Evolutionary conservation across 148 eudicot species (phyloP), one percentile per base, ranked within the genome.

Genomic region (Arbutus unedo): DNA sequence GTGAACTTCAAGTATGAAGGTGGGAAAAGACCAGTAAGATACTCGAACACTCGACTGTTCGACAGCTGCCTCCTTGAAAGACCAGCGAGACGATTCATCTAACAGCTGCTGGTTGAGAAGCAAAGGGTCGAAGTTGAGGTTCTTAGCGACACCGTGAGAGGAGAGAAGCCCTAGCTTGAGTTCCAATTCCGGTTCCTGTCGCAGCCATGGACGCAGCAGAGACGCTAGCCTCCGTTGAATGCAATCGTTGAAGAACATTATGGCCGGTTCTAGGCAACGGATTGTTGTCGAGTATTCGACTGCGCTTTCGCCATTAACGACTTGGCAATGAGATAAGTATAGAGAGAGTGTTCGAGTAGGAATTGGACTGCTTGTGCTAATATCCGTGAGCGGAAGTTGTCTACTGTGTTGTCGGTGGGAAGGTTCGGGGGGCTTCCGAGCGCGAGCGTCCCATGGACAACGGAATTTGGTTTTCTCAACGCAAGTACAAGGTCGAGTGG

Each of bases 91-190:
- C 11, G 89, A 86, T 7, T 79, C 84, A 55, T 82, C 95, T n/a
- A 91, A 53, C 43, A 87, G 79, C 23, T 80, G 76, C 41, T 72
- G 79, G 77, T 91, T 88, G 51, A 94, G 85, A 18, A 85, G 85
- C 4, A 87, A 81, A 70, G 76, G 11, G 84, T 93, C 87, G 82
- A 96, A 85, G 23, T 79, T 50, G 68, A 96, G 87, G 83, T 91
- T 86, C 8, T 79, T 86, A 48, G 90, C 93, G 50, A 84, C 79
- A 0, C 88, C 82, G 14, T 82, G 72, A 2, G 95, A 90, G 53
- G 82, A 86, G 77, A 89, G 84, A 68, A 94, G 84, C 85, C 98
- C 98, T 89, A 96, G 83, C 74, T 90, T 87, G 84, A 93, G 84
- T 47, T 94, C 88, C 83, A 90, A 87, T 57, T 91, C 91, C 18